These are phyloP conservation scores for Talaromyces ruber DNA, from an alignment of 495 filamentous ascomycete genomes.

Conservation along the genomic window DNA sequence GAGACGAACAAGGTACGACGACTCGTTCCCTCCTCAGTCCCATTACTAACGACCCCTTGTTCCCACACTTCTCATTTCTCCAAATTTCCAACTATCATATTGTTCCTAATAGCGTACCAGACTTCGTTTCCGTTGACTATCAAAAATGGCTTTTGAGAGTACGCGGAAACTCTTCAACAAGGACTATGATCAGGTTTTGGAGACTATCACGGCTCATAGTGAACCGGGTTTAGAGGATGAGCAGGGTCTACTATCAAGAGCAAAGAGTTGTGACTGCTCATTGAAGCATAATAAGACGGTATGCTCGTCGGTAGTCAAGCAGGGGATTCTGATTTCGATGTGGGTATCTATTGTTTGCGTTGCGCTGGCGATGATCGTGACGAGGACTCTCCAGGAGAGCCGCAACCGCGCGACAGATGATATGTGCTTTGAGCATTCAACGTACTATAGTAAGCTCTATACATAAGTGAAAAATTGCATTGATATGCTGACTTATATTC, in stretches of 20 bases:
- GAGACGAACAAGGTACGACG: neutral
- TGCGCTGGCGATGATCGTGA: neutral
- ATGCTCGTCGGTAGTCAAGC: neutral
- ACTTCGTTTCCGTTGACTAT: neutral
- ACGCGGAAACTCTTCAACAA: neutral
- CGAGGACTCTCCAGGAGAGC: neutral
- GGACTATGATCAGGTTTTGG: neutral
- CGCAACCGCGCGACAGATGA: neutral
- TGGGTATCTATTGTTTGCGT: neutral
- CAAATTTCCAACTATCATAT: neutral
- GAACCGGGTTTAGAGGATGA: neutral
- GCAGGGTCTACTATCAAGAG: neutral
- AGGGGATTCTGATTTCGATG: neutral
- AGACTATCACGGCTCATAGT: neutral
- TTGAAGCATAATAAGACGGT: neutral
- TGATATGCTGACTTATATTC: neutral
- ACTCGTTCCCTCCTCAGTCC: neutral
- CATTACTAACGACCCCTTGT: neutral
- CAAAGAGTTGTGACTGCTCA: neutral
- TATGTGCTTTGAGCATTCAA: neutral
- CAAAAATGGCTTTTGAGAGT: neutral
- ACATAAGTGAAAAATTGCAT: neutral
- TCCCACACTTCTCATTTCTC: neutral
- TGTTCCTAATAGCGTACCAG: neutral
- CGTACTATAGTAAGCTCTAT: neutral